phyloP scores from a whole-genome alignment of 208 protist genomes.

The Wallacemonas sp. region DNA sequence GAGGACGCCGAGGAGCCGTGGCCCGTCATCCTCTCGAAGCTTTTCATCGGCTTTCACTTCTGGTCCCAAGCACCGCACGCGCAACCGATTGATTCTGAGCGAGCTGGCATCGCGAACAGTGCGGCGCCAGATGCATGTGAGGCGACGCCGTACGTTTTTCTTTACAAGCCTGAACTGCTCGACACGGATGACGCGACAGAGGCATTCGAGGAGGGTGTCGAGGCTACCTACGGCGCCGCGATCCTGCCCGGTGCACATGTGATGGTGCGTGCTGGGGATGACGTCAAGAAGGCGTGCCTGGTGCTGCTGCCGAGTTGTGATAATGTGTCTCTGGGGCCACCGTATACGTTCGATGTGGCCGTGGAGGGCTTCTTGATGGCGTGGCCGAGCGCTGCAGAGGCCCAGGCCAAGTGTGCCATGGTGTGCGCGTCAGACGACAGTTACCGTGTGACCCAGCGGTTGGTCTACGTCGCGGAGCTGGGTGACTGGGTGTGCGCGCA shows the following conservation, averaged over 20 bases:
- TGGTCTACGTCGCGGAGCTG: conserved; percentile 57
- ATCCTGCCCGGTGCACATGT: conserved; percentile 44
- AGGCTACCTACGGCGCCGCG: conserved; percentile 40
- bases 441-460: conserved; percentile 28
- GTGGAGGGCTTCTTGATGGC: conserved; percentile 58
- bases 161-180: conserved; percentile 55
- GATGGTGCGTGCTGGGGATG: background rate
- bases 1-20: background rate
- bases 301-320: conserved; percentile 19
- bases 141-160: conserved; percentile 30
- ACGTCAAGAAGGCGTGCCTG: conserved; percentile 12
- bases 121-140: background rate
- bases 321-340: background rate
- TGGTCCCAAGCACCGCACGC: background rate
- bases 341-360: conserved; percentile 14
- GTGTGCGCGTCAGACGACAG: conserved; percentile 14
- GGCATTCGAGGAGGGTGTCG: conserved; percentile 35
- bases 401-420: conserved; percentile 36
- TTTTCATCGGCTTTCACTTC: conserved; percentile 12
- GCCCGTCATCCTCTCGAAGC: conserved; percentile 2
- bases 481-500: conserved; percentile 46
- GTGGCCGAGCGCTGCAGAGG: conserved; percentile 34
- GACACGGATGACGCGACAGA: conserved; percentile 29
- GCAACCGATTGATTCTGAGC: no score
- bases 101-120: no score